Evolutionary conservation across 2,329 filamentous ascomycete genomes (phyloP).

Genomic region (Hypoxylon sp.): DNA sequence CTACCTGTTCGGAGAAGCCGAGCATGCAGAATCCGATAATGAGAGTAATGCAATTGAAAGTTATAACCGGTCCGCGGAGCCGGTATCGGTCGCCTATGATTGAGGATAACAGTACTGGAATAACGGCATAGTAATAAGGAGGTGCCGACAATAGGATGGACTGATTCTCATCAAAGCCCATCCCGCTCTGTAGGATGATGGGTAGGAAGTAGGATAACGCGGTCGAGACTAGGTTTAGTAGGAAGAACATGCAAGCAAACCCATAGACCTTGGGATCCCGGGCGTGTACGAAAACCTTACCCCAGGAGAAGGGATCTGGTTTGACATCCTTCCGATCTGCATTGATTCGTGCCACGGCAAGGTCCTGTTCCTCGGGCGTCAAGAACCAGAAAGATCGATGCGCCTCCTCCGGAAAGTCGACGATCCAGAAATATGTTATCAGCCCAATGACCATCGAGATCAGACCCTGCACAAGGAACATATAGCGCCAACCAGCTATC

Average conservation of each 20-base stretch:
- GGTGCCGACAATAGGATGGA: conserved; percentile 75
- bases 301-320: conserved; percentile 69
- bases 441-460: conserved; percentile 73
- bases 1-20: conserved; percentile 71
- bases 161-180: conserved; percentile 67
- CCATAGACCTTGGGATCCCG: conserved; percentile 74
- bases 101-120: conserved; percentile 75
- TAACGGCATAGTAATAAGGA: conserved; percentile 76
- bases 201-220: conserved; percentile 76
- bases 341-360: conserved; percentile 71
- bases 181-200: conserved; percentile 69
- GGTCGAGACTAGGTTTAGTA: conserved; percentile 77
- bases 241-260: conserved; percentile 75
- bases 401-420: conserved; percentile 76
- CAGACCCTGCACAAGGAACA: conserved; percentile 76
- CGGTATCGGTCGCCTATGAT: conserved; percentile 72
- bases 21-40: conserved; percentile 76
- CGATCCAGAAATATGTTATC: conserved; percentile 77
- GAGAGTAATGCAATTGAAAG: conserved; percentile 74
- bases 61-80: conserved; percentile 73
- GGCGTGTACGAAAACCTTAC: conserved; percentile 69
- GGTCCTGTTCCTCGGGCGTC: conserved; percentile 66
- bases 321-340: conserved; percentile 72
- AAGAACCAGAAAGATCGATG: conserved; percentile 71
- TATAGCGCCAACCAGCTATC: conserved; percentile 76